A percentile compares a stretch with the other conserved stretches of the same genome.
Evolutionary conservation across 2,329 filamentous ascomycete species (phyloP).

Genomic region (Talaromyces sp.): DNA sequence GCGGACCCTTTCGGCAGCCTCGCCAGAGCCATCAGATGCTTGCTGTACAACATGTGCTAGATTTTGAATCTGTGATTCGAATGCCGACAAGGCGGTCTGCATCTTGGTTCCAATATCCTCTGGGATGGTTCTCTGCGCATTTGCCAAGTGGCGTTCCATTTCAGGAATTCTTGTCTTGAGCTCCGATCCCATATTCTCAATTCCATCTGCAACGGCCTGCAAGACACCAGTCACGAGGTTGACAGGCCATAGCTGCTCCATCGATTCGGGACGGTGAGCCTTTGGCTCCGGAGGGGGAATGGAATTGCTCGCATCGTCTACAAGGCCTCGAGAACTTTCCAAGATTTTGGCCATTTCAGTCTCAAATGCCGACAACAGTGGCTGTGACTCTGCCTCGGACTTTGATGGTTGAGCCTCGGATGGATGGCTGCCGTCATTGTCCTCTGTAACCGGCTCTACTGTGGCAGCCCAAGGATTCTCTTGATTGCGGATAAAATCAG

Average conservation of each 20-base stretch:
- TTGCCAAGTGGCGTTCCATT: constrained; percentile 37
- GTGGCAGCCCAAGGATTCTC: constrained; percentile 9
- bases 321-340: not conserved
- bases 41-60: constrained; percentile 39
- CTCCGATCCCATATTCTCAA: constrained; percentile 39
- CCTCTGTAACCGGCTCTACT: not conserved
- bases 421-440: not conserved
- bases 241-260: constrained; percentile 26
- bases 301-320: not conserved
- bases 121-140: constrained; percentile 37
- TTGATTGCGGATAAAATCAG: constrained; percentile 9
- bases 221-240: constrained; percentile 37
- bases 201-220: constrained; percentile 35
- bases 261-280: constrained; percentile 20
- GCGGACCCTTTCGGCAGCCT: constrained; percentile 37
- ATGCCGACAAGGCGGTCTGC: constrained; percentile 34
- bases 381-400: constrained; percentile 27
- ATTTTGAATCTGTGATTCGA: constrained; percentile 40
- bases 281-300: constrained; percentile 17
- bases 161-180: constrained; percentile 38
- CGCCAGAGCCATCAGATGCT: constrained; percentile 36
- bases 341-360: constrained; percentile 40
- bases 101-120: constrained; percentile 38
- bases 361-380: constrained; percentile 43
- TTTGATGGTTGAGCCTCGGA: constrained; percentile 12